Conservation (phyloP, 163 green algal species). For the Scenedesmus sp. region DNA sequence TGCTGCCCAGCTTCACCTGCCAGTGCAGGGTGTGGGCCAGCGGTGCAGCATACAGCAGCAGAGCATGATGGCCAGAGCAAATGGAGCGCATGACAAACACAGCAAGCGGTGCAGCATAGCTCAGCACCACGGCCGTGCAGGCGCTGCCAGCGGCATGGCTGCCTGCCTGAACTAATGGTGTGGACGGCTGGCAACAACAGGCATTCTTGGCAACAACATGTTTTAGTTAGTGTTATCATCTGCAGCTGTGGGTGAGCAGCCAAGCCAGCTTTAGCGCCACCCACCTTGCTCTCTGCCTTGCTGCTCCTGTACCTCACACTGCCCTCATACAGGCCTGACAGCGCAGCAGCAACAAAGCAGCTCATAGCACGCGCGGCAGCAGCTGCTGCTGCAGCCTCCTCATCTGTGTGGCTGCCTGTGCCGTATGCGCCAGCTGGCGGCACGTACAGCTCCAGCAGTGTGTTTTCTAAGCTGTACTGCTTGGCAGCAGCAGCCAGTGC, state of each 20-base stretch:
- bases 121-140: too few species aligned
- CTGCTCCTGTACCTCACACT: slow-evolving; percentile 22
- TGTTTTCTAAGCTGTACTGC: not conserved
- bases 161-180: too few species aligned
- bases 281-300: slow-evolving; percentile 35
- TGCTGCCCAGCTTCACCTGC: not conserved
- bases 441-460: not conserved
- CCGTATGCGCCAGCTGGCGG: not conserved
- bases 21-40: not conserved
- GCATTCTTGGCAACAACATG: too few species aligned
- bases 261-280: not conserved
- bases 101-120: too few species aligned
- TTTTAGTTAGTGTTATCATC: too few species aligned
- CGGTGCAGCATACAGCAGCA: not conserved
- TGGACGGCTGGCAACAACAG: too few species aligned
- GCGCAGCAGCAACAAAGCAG: slow-evolving; percentile 14
- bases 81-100: too few species aligned
- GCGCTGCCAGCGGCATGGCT: too few species aligned
- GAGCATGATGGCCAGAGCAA: too few species aligned
- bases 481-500: slow-evolving; percentile 37
- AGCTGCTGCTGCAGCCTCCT: not conserved
- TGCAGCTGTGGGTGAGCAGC: not conserved
- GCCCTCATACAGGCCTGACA: slow-evolving; percentile 31
- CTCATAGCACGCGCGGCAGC: not conserved
- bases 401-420: not conserved